Evolutionary conservation across 306 rosid species (phyloP).

Genomic region (Arachis hypogaea): DNA sequence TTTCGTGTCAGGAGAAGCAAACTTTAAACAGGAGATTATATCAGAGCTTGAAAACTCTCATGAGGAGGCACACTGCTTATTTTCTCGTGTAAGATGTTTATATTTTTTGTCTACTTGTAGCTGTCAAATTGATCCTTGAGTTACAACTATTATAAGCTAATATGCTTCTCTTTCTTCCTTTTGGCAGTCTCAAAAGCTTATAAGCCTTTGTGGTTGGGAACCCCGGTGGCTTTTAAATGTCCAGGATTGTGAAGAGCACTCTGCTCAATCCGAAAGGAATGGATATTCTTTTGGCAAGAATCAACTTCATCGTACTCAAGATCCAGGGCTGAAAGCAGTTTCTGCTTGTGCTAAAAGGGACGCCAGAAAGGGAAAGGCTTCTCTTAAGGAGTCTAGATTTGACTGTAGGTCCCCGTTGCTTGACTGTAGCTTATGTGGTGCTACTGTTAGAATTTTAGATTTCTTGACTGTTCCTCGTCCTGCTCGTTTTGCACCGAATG

Average conservation of each 20-base stretch:
- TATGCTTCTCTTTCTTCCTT: constrained; percentile 41
- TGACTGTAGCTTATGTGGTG: constrained; percentile 97
- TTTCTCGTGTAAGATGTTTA: constrained; percentile 68
- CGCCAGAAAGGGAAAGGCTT: constrained; percentile 70
- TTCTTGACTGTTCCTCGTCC: constrained; percentile 85
- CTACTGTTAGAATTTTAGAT: constrained; percentile 82
- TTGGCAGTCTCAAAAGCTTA: constrained; percentile 91
- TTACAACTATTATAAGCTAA: constrained; percentile 20
- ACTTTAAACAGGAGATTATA: constrained; percentile 65
- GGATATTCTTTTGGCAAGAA: constrained; percentile 78
- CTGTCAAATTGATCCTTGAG: constrained; percentile 2
- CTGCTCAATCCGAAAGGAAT: constrained; percentile 98
- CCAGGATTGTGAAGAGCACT: constrained; percentile 97
- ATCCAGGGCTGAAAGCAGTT: constrained; percentile 72
- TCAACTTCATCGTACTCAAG: constrained; percentile 69
- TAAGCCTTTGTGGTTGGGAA: constrained; percentile 99
- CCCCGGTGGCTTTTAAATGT: constrained; percentile 90
- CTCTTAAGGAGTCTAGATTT: constrained; percentile 67
- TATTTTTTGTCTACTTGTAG: constrained; percentile 11
- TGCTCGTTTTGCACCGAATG: constrained; percentile 54
- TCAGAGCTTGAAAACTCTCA: constrained; percentile 75
- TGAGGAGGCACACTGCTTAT: constrained; percentile 72
- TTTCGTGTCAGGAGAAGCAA: constrained; percentile 64
- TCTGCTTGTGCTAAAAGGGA: constrained; percentile 78
- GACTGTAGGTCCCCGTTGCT: constrained; percentile 81